Conservation (phyloP, 2,329 filamentous ascomycete genomes). For the Colletotrichum coccodes region DNA sequence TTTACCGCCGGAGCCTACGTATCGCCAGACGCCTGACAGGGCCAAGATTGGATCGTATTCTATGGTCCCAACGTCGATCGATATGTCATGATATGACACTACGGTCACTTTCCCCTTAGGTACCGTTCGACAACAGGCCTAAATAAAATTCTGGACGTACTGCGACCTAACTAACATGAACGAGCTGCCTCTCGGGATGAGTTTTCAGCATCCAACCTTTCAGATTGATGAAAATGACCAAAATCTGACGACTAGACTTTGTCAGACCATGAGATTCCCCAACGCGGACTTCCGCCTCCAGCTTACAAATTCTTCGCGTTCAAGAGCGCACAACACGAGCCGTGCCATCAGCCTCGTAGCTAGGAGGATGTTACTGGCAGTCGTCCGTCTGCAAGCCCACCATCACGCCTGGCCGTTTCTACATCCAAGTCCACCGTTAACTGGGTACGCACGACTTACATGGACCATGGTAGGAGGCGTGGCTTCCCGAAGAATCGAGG, state of each 20-base stretch:
- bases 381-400: neutral
- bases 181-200: neutral
- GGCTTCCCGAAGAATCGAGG: slow-evolving; percentile 11
- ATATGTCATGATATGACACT: slow-evolving; percentile 25
- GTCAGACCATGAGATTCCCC: slow-evolving; percentile 15
- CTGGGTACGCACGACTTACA: slow-evolving; percentile 23
- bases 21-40: neutral
- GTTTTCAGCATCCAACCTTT: neutral
- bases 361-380: slow-evolving; percentile 2
- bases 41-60: slow-evolving; percentile 24
- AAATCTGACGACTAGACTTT: slow-evolving; percentile 1
- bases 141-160: neutral
- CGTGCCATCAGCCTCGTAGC: slow-evolving; percentile 6
- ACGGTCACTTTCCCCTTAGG: slow-evolving; percentile 11
- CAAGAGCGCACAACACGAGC: slow-evolving; percentile 1
- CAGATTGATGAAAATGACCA: neutral
- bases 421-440: slow-evolving; percentile 17
- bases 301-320: neutral
- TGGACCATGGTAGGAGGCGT: slow-evolving; percentile 26
- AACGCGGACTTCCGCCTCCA: neutral
- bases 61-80: slow-evolving; percentile 12
- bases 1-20: slow-evolving; percentile 8
- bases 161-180: neutral
- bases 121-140: slow-evolving; percentile 5
- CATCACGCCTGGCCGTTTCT: slow-evolving; percentile 2